Evolutionary conservation across 257 asterid genomes (phyloP), one percentile per base, ranked within the genome.

Genomic region (Thymus mandschuricus): DNA sequence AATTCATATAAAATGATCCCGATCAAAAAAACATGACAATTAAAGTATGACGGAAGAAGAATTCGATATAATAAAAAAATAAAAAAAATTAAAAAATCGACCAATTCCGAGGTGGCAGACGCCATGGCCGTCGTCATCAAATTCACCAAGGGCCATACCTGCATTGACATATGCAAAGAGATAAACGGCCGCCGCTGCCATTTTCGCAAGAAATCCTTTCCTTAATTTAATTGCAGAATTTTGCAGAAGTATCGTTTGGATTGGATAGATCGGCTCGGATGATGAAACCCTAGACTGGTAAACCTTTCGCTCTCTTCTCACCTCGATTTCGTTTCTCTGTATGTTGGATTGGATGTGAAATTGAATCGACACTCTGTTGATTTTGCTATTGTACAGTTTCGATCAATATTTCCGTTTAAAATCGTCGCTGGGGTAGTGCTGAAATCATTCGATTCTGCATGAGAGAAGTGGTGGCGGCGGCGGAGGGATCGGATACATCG

Each of bases 401-500:
- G 30, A 55, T 40, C 30, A 13, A 3, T 43, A 3, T 43, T 35
- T 35, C 10, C 27, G 31, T n/a, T 27, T 8, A 9, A 21, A 6
- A 45, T 31, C 15, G 12, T 33, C 27, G 72, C 73, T 33, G 54
- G 56, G 56, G 6, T 40, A 13, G 5, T 33, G 69, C 40, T 52
- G 33, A 31, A 74, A 70, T 33, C 64, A 43, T 49, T 66, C 13
- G 75, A 66, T 69, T 77, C 87, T 86, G 91, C 79, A 81, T 83
- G 91, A 86, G 70, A 76, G 66, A 66, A 68, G 51, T 33, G 67
- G 71, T 75, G 80, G 86, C 61, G 79, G 60, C 58, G 44, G 60
- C 58, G 44, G 76, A 75, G 81, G 78, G 77, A 80, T 73, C 68
- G 81, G 84, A 70, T 75, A 76, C 73, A 52, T 75, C 64, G 84